phyloP scores from a whole-genome alignment of 2,329 filamentous ascomycete genomes.

The Pseudocercospora pini-densiflorae region DNA sequence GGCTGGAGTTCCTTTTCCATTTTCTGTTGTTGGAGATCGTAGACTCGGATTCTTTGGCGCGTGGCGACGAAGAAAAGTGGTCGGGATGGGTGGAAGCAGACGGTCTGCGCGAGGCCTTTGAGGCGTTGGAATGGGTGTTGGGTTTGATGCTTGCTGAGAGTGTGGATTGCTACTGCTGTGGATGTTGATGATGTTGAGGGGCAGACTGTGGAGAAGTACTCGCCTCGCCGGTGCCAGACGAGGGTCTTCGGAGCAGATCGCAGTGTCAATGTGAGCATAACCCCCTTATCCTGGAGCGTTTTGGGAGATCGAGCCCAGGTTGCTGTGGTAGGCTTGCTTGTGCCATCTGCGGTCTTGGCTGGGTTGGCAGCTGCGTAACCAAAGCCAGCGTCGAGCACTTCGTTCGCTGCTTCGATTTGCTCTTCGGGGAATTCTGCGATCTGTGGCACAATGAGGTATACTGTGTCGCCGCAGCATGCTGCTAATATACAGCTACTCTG shows the following conservation, averaged over 20 bases:
- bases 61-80: conserved; percentile 97
- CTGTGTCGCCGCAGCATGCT: conserved; percentile 79
- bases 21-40: conserved; percentile 89
- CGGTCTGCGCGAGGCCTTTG: conserved; percentile 79
- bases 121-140: conserved; percentile 88
- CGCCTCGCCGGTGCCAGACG: conserved; percentile 90
- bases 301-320: conserved; percentile 82
- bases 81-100: conserved; percentile 91
- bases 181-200: conserved; percentile 69
- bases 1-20: conserved; percentile 92
- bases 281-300: conserved; percentile 74
- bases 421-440: conserved; percentile 34
- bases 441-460: conserved; percentile 77
- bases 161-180: conserved; percentile 90
- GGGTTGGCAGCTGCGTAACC: conserved; percentile 79
- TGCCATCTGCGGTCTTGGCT: conserved; percentile 54
- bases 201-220: conserved; percentile 92
- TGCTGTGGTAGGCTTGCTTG: conserved; percentile 72
- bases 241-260: conserved; percentile 74
- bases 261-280: conserved; percentile 80
- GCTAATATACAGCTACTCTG: conserved; percentile 81
- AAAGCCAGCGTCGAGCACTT: conserved; percentile 85
- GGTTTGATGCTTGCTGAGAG: conserved; percentile 89
- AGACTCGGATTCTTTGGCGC: conserved; percentile 88
- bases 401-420: conserved; percentile 73